Base-by-base conservation (phyloP, 805 yeast species). In the Nakazawaea laoshanensis region DNA sequence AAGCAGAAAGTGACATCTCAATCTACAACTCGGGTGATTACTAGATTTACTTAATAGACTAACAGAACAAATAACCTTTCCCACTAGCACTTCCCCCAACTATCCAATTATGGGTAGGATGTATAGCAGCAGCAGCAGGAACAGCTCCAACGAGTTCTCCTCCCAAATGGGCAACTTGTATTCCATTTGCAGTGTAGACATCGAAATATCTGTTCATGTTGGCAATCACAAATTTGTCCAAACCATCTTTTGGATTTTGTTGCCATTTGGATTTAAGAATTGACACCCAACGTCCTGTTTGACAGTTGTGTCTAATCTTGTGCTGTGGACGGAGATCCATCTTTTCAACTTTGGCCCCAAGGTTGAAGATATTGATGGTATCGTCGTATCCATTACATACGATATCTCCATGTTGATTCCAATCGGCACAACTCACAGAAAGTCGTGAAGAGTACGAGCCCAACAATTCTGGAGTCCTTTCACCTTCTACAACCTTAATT, bases 71-170 rank as follows among this genome's bases (percentile, higher is more conserved):
- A 49, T 80, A 84, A 0, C 77, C 77, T 48, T 88, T 88, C 6
- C 97, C 97, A 47, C 94, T 83, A 14, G 96, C 92, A 39, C 88
- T 83, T 7, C 95, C 97, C 1, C 98, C 98, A 3, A 74, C 87
- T 4, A 82, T 56, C 96, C 96, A 87, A 52, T 89, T 86, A 46
- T 78, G 69, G 0, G 83, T 70, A 2, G 88, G 94, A 51, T 92
- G 97, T 60, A 89, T 70, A 11, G 72, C 63, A 11, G 77, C 67
- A 1, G 83, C 96, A 0, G 97, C 96, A 1, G 98, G 97, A 3
- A 92, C 96, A 1, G 95, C 89, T 0, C 94, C 80, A 53, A 89
- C 74, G 14, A 58, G 49, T 0, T 63, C 67, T 30, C 68, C 75
- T 2, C 71, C 65, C 22, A 89, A 53, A 50, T 85, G 94, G 0